Conservation (phyloP, 495 filamentous ascomycete genomes). For the Chlorociboria aeruginascens region DNA sequence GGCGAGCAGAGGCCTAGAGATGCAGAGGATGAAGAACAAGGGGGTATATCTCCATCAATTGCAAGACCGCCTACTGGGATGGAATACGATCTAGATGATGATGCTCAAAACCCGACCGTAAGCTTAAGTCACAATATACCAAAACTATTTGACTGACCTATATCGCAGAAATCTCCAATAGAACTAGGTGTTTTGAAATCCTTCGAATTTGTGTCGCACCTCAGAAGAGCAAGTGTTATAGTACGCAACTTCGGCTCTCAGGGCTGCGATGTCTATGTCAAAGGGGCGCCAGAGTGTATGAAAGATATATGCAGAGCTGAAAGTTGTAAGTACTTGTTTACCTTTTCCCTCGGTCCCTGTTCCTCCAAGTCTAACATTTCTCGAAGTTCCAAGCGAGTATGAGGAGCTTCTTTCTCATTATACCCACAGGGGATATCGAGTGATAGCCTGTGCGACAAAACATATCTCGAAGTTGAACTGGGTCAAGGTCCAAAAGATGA, state of each 20-base stretch:
- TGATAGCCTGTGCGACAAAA: conserved; percentile 93
- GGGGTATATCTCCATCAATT: conserved; percentile 64
- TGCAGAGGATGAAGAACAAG: conserved; percentile 50
- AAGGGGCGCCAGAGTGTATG: conserved; percentile 95
- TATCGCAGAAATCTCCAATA: conserved; percentile 29
- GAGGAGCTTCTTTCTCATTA: conserved; percentile 80
- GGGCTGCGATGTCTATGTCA: conserved; percentile 79
- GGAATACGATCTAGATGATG: conserved; percentile 41
- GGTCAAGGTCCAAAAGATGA: conserved; percentile 92
- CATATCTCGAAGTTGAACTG: conserved; percentile 76
- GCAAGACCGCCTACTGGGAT: conserved; percentile 63
- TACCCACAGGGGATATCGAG: conserved; percentile 88
- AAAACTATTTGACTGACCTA: conserved; percentile 4
- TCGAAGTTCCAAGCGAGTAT: conserved; percentile 73
- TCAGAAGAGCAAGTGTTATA: conserved; percentile 86
- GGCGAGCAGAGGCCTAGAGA: conserved; percentile 49
- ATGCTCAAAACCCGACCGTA: conserved; percentile 18
- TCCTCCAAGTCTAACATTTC: conserved; percentile 11
- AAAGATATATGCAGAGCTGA: conserved; percentile 77
- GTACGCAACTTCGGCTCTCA: conserved; percentile 73
- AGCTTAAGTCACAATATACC: conserved; percentile 9
- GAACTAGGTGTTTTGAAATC: conserved; percentile 79
- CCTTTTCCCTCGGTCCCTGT: not conserved
- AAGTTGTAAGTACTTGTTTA: conserved; percentile 45
- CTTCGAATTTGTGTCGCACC: conserved; percentile 95